phyloP scores from a whole-genome alignment of 257 asterid species.

The Solanum rostratum region DNA sequence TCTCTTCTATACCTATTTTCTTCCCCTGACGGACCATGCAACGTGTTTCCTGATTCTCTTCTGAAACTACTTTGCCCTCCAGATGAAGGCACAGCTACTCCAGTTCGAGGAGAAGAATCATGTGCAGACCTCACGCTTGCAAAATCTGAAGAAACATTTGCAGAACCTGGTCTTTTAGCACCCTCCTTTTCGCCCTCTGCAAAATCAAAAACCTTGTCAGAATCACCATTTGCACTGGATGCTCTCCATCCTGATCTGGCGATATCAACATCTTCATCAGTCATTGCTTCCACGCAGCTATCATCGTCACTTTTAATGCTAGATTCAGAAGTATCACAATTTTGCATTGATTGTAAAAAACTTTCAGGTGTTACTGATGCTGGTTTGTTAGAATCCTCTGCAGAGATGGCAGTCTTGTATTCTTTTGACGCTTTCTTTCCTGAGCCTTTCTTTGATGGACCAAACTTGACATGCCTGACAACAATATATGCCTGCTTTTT shows the following conservation, averaged over 20 bases:
- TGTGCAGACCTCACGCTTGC: not conserved
- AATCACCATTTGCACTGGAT: constrained; percentile 17
- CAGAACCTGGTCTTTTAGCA: constrained; percentile 1
- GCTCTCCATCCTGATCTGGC: constrained; percentile 18
- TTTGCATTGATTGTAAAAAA: not conserved
- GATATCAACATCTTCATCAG: constrained; percentile 16
- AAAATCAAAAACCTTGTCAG: constrained; percentile 13
- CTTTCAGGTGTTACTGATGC: not conserved
- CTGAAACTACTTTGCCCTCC: constrained; percentile 29
- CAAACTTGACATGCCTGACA: constrained; percentile 68
- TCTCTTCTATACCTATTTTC: constrained; percentile 17
- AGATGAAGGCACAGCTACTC: constrained; percentile 9
- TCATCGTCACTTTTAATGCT: constrained; percentile 5
- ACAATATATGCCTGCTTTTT: constrained; percentile 52
- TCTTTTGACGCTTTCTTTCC: constrained; percentile 37
- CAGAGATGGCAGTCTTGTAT: not conserved
- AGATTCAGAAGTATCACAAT: not conserved
- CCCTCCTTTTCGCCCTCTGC: constrained; percentile 5
- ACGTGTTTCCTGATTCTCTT: constrained; percentile 17
- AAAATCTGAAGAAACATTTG: not conserved
- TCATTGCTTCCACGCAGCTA: constrained; percentile 7
- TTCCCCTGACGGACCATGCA: not conserved
- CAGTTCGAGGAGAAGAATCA: constrained; percentile 5
- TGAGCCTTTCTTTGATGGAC: constrained; percentile 45
- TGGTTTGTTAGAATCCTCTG: not conserved